Conservation (phyloP, 345 rosid species). For the Orychophragmus violaceus region DNA sequence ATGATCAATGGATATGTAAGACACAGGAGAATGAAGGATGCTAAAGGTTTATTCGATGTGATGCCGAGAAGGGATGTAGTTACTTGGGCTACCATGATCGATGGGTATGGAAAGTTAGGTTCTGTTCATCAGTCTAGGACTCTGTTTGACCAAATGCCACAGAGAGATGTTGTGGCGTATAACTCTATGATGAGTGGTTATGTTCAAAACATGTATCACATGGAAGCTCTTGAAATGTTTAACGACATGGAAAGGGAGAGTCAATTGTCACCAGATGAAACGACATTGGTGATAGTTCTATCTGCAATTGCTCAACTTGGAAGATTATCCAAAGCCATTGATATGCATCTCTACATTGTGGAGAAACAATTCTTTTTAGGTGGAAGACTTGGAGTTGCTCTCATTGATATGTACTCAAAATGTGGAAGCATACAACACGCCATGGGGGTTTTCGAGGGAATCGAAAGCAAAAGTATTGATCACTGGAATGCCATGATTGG, state of each 20-base stretch:
- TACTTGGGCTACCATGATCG: conserved; percentile 55
- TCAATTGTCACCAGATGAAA: conserved; percentile 41
- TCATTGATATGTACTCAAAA: conserved; percentile 52
- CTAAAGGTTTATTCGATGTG: conserved; percentile 37
- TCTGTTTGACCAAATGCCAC: conserved; percentile 45
- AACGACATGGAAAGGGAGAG: conserved; percentile 35
- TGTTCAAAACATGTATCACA: conserved; percentile 39
- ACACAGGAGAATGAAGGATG: conserved; percentile 39
- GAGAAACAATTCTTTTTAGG: conserved; percentile 30
- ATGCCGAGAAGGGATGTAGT: conserved; percentile 49
- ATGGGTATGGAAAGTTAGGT: conserved; percentile 49
- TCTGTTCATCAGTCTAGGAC: conserved; percentile 40
- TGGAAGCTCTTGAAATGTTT: conserved; percentile 48
- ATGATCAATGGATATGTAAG: conserved; percentile 53
- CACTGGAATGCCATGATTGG: conserved; percentile 63
- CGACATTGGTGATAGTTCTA: conserved; percentile 42
- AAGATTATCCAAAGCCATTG: conserved; percentile 39
- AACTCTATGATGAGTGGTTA: conserved; percentile 60
- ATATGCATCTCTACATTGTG: conserved; percentile 39
- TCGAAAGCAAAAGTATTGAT: conserved; percentile 38
- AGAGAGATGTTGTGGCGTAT: conserved; percentile 45
- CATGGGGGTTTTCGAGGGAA: conserved; percentile 32
- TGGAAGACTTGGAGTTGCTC: conserved; percentile 51
- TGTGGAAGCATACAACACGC: conserved; percentile 51
- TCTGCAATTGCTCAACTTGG: conserved; percentile 54